These are phyloP conservation scores for Fusarium papillatum DNA, from an alignment of 2,329 filamentous ascomycete species.

Conservation along the genomic window DNA sequence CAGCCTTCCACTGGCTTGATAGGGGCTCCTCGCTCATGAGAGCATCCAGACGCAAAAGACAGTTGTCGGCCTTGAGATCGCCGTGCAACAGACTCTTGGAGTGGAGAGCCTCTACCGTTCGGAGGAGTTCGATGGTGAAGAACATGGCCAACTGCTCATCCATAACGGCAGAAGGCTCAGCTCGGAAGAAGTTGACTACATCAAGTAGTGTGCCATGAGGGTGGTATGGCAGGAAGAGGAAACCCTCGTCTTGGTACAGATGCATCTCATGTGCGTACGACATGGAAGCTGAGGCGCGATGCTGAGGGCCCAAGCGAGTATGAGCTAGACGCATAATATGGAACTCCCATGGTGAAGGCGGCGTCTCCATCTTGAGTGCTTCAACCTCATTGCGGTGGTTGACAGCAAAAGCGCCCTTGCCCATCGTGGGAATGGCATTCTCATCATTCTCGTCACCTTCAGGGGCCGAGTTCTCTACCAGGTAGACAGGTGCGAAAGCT, in stretches of 20 bases:
- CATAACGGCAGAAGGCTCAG: slow-evolving; percentile 80
- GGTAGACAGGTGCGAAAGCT: slow-evolving; percentile 95
- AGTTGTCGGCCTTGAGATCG: slow-evolving; percentile 96
- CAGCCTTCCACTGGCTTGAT: slow-evolving; percentile 75
- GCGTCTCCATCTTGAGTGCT: slow-evolving; percentile 95
- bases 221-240: slow-evolving; percentile 88
- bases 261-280: slow-evolving; percentile 92
- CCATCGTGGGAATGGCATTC: slow-evolving; percentile 65
- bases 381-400: slow-evolving; percentile 74
- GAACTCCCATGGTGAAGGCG: slow-evolving; percentile 94
- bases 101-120: slow-evolving; percentile 91
- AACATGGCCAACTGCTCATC: slow-evolving; percentile 96
- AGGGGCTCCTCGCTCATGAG: slow-evolving; percentile 59
- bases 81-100: slow-evolving; percentile 86
- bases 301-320: slow-evolving; percentile 77
- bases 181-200: slow-evolving; percentile 87
- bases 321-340: slow-evolving; percentile 92
- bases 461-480: slow-evolving; percentile 80
- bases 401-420: slow-evolving; percentile 71
- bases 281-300: slow-evolving; percentile 82
- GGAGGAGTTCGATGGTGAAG: slow-evolving; percentile 91
- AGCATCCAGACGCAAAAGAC: slow-evolving; percentile 84
- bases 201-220: slow-evolving; percentile 95
- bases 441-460: slow-evolving; percentile 60
- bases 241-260: slow-evolving; percentile 90